phyloP scores from a whole-genome alignment of 148 eudicot species.

The Dianthus caryophyllus region DNA sequence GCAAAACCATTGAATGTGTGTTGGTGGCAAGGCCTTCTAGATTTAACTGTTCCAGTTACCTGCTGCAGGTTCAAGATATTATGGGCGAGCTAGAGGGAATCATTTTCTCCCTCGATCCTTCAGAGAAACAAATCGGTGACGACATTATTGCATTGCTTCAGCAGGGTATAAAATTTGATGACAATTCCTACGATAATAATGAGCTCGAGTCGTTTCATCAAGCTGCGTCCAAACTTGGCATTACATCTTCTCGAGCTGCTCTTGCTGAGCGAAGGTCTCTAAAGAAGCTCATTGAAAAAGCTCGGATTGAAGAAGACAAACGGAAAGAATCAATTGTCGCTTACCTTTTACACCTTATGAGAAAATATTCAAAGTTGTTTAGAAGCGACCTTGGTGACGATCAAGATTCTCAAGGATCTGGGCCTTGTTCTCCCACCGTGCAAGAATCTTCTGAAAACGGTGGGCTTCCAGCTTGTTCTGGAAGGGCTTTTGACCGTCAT shows the following conservation, averaged over 20 bases:
- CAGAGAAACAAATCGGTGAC: conserved; percentile 86
- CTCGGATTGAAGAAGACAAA: conserved; percentile 84
- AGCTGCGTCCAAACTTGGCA: conserved; percentile 75
- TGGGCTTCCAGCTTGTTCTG: background rate
- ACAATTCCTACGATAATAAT: conserved; percentile 50
- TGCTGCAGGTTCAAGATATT: conserved; percentile 67
- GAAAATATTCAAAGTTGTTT: conserved; percentile 88
- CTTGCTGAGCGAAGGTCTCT: conserved; percentile 86
- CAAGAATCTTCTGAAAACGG: conserved; percentile 58
- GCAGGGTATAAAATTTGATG: conserved; percentile 78
- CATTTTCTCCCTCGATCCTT: conserved; percentile 68
- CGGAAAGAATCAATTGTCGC: conserved; percentile 92
- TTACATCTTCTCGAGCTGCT: conserved; percentile 92
- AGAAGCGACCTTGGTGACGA: conserved; percentile 88
- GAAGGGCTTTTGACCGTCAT: conserved; percentile 59
- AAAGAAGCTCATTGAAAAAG: conserved; percentile 81
- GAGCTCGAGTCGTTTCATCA: conserved; percentile 93
- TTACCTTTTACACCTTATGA: conserved; percentile 83
- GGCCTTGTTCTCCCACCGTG: conserved; percentile 95
- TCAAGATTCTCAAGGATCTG: conserved; percentile 94
- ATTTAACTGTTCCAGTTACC: background rate
- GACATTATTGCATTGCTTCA: conserved; percentile 81
- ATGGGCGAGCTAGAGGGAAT: conserved; percentile 56
- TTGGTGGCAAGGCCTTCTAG: background rate
- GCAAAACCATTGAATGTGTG: background rate